phyloP scores from a whole-genome alignment of 768 basidiomycete species.

The Suillus occidentalis region DNA sequence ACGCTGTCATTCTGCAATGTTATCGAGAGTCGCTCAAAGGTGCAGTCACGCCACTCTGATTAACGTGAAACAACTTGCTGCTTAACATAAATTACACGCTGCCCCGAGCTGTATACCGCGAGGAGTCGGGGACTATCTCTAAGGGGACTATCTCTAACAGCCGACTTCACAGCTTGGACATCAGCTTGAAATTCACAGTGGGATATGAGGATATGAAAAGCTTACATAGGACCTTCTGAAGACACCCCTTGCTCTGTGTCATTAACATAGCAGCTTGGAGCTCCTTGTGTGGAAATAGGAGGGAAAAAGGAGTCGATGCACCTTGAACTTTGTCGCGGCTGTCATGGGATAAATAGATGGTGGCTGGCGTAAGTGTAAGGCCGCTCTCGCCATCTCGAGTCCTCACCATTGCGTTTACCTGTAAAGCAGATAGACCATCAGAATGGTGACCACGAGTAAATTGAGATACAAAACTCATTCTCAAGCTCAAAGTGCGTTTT shows the following conservation, averaged over 20 bases:
- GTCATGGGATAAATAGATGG: background rate
- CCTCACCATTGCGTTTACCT: background rate
- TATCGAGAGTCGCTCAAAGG: background rate
- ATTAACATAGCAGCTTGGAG: slow-evolving; percentile 75
- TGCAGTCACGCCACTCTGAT: background rate
- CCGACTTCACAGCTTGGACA: background rate
- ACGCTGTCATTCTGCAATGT: background rate
- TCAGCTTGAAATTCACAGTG: background rate
- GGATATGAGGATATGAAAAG: background rate
- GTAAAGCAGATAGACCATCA: background rate
- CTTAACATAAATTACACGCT: background rate
- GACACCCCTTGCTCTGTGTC: slow-evolving; percentile 63
- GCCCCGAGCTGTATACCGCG: background rate
- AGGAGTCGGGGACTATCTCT: background rate
- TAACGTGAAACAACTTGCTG: background rate
- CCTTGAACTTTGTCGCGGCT: background rate
- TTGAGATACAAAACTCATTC: background rate
- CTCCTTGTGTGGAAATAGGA: slow-evolving; percentile 46
- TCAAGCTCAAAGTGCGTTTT: background rate
- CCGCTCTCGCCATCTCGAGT: background rate
- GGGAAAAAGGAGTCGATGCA: background rate
- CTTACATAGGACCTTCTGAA: background rate
- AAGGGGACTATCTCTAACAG: background rate
- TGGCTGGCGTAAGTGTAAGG: background rate
- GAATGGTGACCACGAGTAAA: background rate